Conservation (phyloP, 345 rosid species). For the Anastatica hierochuntica region DNA sequence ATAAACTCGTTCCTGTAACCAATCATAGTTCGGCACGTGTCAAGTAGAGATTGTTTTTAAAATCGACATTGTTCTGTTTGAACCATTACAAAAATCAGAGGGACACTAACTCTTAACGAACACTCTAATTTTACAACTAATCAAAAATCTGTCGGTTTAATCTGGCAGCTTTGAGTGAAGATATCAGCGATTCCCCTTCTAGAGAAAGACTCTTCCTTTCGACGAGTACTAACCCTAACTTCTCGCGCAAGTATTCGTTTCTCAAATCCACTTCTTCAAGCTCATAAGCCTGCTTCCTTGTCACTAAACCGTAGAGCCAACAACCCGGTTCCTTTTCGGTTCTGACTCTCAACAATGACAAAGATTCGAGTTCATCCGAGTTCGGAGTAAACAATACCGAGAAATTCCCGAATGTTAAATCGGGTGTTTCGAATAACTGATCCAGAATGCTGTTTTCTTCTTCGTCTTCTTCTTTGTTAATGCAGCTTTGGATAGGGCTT, state of each 20-base stretch:
- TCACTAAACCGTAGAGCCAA: constrained; percentile 43
- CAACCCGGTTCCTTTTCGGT: constrained; percentile 20
- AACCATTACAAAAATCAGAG: too few relatives aligned
- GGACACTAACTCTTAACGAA: too few relatives aligned
- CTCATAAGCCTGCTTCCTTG: constrained; percentile 44
- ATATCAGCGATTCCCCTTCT: constrained; percentile 43
- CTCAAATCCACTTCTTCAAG: constrained; percentile 40
- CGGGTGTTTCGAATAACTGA: constrained; percentile 43
- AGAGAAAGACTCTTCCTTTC: constrained; percentile 40
- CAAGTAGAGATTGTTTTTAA: too few relatives aligned
- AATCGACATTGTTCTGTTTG: too few relatives aligned
- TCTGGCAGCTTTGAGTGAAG: constrained; percentile 41
- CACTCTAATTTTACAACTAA: too few relatives aligned
- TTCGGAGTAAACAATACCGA: constrained; percentile 48
- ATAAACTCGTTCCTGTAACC: constrained; percentile 9
- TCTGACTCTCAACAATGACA: constrained; percentile 41
- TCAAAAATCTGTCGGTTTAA: constrained; percentile 23
- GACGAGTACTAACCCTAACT: constrained; percentile 32
- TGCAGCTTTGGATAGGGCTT: constrained; percentile 19
- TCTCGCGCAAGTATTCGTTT: constrained; percentile 28
- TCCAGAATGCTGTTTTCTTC: constrained; percentile 28
- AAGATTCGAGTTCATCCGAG: constrained; percentile 38
- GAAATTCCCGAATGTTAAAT: constrained; percentile 42
- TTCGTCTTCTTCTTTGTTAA: constrained; percentile 13
- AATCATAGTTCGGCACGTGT: constrained; percentile 8